Base-by-base conservation (phyloP, 140 eudicot genomes). In the Bidens hawaiensis region DNA sequence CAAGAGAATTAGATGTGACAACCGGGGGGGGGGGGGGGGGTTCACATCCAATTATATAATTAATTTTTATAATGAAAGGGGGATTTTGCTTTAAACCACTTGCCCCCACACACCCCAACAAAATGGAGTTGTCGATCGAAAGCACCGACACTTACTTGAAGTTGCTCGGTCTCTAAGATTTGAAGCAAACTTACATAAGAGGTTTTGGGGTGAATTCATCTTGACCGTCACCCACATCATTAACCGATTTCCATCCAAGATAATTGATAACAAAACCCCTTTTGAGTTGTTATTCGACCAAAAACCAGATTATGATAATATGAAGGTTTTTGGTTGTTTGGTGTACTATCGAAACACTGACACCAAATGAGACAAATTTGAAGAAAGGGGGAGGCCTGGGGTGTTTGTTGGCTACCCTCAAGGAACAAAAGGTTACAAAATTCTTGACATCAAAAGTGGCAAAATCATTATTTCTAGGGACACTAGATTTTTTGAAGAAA, bases 291-390 rank as follows among this genome's bases (percentile, higher is more conserved):
- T 1, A 63, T 57, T 6, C 71, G 63, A 52, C 70, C 57, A 53
- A 63, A 62, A 14, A 56, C 53, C 53, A 23, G 53, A 47, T 47
- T 47, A 47, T 47, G 53, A 47, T 25, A 47, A 47, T 10, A 47
- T 47, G 65, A 16, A 23, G 21, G 64, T 63, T 3, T 48, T 56
- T 36, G 24, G n/a, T n/a, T n/a, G n/a, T n/a, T n/a, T n/a, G n/a
- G n/a, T n/a, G n/a, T n/a, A n/a, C n/a, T n/a, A n/a, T n/a, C n/a
- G n/a, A n/a, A n/a, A n/a, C n/a, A n/a, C n/a, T n/a, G n/a, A n/a
- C n/a, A n/a, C n/a, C n/a, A 56, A 42, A 33, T 19, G 22, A 8
- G 67, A 73, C 45, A 72, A 72, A 30, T 52, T 72, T 63, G 58
- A 8, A 2, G 19, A 25, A 2, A 14, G 60, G 12, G 73, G 60